Base-by-base conservation (phyloP, 176 grass and related monocot genomes). In the Oryza australiensis region DNA sequence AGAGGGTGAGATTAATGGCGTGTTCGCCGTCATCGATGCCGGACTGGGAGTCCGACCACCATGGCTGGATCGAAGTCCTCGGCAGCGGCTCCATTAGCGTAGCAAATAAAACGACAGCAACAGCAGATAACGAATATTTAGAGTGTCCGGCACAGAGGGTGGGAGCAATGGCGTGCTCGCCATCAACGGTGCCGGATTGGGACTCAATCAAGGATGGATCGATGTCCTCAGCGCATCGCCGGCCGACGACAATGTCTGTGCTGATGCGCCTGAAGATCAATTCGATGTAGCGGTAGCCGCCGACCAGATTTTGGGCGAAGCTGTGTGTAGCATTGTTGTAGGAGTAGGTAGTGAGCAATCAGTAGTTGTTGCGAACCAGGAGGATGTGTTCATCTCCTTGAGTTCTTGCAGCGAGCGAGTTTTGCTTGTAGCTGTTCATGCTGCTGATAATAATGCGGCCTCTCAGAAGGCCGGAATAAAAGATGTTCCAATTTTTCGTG, bases 371-470 rank as follows among this genome's bases (percentile, higher is more conserved):
- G 16, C 10, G 71, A 16, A 74, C 43, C 71, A 22, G 45, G 26
- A 33, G 27, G 9, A 12, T 51, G 27, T 3, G 1, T 51, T 73
- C 43, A 2, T 7, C 49, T 73, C 70, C 42, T 73, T 20, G 45
- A 49, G 45, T 74, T 51, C 3, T 74, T 53, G 26, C 43, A 51
- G 14, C 16, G 12, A 32, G 71, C 8, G 16, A 7, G 2, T 53
- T 74, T 46, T 74, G 72, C 16, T 74, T 53, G 22, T 59, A 59
- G 27, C 45, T 74, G 72, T 30, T 53, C 27, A n/a, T 74, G 72
- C 49, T 72, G 15, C 7, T 5, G 41, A 59, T 23, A 23, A 43
- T 4, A 37, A 37, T 37, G 13, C 14, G 70, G 70, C 70, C 30
- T 3, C 43, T 22, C 28, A 3, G 0, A n/a, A 32, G 27, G 71